These are phyloP conservation scores for Vitellaria paradoxa DNA, from an alignment of 179 eudicot species.

Conservation along the genomic window DNA sequence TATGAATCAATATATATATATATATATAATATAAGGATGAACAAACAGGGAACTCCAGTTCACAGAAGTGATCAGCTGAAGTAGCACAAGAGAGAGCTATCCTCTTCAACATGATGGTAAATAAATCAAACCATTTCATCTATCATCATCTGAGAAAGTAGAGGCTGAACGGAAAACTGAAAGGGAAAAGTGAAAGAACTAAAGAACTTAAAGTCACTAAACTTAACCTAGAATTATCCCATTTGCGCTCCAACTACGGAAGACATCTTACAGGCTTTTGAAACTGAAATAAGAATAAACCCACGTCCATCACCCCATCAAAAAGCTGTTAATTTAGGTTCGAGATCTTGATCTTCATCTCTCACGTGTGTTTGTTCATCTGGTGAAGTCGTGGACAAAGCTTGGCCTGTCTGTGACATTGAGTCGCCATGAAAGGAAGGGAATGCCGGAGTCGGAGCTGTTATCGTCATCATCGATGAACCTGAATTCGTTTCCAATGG, in stretches of 20 bases:
- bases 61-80: no score
- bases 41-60: no score
- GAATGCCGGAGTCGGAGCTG: constrained; percentile 39
- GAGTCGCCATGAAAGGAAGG: constrained; percentile 63
- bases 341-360: no score
- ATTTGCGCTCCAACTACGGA: constrained; percentile 28
- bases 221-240: constrained; percentile 19
- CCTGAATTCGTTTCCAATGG: constrained; percentile 39
- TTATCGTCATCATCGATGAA: constrained; percentile 52
- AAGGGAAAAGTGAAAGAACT: constrained; percentile 15
- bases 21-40: no score
- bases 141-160: background rate
- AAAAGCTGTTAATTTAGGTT: constrained; percentile 6
- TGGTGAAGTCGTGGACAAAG: constrained; percentile 66
- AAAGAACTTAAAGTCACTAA: constrained; percentile 10
- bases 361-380: constrained; percentile 6
- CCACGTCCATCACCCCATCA: background rate
- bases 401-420: constrained; percentile 54
- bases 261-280: background rate
- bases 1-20: no score
- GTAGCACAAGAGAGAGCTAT: no score
- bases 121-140: background rate
- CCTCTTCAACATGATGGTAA: no score
- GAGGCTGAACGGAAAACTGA: background rate
- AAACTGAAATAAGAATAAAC: constrained; percentile 3